phyloP scores from a whole-genome alignment of 2,329 filamentous ascomycete species.

The Sporothrix humicola region DNA sequence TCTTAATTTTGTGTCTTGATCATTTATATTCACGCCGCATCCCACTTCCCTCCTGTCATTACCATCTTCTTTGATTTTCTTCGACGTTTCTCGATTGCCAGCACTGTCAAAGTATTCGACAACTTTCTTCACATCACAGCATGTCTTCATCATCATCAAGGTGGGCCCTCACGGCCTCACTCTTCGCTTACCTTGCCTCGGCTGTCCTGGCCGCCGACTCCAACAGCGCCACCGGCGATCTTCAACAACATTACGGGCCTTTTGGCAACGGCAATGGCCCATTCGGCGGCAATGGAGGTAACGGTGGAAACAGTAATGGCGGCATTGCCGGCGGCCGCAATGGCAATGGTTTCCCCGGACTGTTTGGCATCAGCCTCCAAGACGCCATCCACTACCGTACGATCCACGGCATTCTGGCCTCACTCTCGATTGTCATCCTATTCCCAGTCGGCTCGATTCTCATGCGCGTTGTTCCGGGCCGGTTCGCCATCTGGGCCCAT shows the following conservation, averaged over 20 bases:
- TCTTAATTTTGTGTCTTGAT: background rate
- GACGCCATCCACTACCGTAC: constrained; percentile 44
- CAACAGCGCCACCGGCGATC: background rate
- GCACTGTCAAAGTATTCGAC: background rate
- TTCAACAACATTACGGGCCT: background rate
- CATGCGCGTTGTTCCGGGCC: constrained; percentile 49
- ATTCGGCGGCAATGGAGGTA: constrained; percentile 25
- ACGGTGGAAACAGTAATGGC: background rate
- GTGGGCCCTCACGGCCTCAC: background rate
- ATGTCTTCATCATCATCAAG: background rate
- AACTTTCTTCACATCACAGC: background rate
- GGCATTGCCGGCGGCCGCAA: constrained; percentile 11
- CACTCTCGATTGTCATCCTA: constrained; percentile 50
- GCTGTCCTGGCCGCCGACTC: background rate
- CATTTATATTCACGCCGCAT: background rate
- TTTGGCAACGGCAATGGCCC: constrained; percentile 25
- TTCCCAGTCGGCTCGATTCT: constrained; percentile 54
- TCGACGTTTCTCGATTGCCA: no score
- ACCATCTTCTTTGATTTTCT: background rate
- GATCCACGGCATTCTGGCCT: constrained; percentile 51
- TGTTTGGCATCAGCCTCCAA: constrained; percentile 43
- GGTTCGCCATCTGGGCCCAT: constrained; percentile 49
- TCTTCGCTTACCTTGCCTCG: background rate
- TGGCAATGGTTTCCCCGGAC: constrained; percentile 33
- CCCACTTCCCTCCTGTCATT: background rate